Conservation (phyloP, 192 early-diverging fungal genomes). For the Backusella sp. region DNA sequence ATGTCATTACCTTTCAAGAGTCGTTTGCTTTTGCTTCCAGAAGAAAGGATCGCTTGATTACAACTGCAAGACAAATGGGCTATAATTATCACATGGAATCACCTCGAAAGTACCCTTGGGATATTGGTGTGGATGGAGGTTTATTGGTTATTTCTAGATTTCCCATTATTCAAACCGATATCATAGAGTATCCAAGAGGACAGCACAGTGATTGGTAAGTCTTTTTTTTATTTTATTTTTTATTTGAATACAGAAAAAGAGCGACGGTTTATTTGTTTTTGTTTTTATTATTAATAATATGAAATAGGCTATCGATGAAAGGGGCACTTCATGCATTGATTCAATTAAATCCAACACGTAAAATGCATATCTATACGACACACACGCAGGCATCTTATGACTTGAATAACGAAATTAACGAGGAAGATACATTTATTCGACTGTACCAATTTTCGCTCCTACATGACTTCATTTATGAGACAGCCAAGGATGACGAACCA, state of each 20-base stretch:
- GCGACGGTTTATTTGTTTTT: neutral
- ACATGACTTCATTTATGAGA: conserved; percentile 63
- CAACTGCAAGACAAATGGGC: conserved; percentile 60
- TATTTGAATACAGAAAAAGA: conserved; percentile 15
- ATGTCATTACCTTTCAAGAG: conserved; percentile 81
- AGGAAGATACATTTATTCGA: conserved; percentile 55
- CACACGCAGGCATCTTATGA: conserved; percentile 82
- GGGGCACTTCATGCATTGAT: conserved; percentile 79
- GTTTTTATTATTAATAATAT: conserved; percentile 7
- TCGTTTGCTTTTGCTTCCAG: conserved; percentile 74
- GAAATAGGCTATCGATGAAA: conserved; percentile 59
- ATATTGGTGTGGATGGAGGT: conserved; percentile 71
- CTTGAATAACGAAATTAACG: conserved; percentile 48
- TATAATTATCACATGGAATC: conserved; percentile 67
- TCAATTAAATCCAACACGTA: conserved; percentile 41
- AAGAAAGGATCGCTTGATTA: conserved; percentile 56
- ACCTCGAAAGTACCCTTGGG: conserved; percentile 58
- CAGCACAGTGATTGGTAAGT: conserved; percentile 70
- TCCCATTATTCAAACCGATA: conserved; percentile 59
- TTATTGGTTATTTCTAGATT: conserved; percentile 72
- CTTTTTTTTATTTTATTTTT: conserved; percentile 1
- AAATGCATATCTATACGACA: conserved; percentile 76
- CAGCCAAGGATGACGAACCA: conserved; percentile 38
- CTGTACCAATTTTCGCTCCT: conserved; percentile 64
- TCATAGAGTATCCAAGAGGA: conserved; percentile 64